Base-by-base conservation (phyloP, 352 stramenopile species). In the Phytophthora palmivora region DNA sequence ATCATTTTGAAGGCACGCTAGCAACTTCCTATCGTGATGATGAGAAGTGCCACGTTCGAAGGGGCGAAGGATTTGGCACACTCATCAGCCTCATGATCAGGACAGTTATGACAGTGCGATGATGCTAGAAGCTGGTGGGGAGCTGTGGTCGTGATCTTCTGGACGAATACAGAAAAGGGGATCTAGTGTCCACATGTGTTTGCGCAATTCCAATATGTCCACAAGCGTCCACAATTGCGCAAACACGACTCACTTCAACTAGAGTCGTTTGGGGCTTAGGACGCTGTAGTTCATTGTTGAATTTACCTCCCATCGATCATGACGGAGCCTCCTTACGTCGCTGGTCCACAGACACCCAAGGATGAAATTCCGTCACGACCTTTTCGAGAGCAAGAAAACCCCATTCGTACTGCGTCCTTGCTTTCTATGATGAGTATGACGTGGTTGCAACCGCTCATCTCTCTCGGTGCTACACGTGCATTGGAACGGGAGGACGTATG, bases 371-470 rank as follows among this genome's bases (percentile, higher is more conserved):
- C 24, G 5, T 15, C 11, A 2, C 49, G 16, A 21, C 39, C 63
- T 12, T 75, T 79, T 22, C 48, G 63, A 30, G 32, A 59, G 16
- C 54, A 62, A 38, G 58, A 67, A 26, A 63, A 77, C 47, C 72
- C 67, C 22, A 58, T 79, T 16, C 26, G 44, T 9, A 44, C 19
- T 15, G 72, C 72, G 12, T 75, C 67, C 0, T 37, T 77, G 15
- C 39, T 72, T 36, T 74, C 72, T 3, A 53, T 70, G 26, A n/a
- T 76, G 26, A 61, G 38, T 7, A 71, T 66, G 45, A 24, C 26
- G 5, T 80, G 72, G 72, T 19, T 80, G 11, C 68, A 80, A 14
- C 59, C 72, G 15, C 49, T 80, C n/a, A 59, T 80, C 38, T 67
- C 68, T 22, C 72, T 78, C 43, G 72, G 72, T 24, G 64, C 64